Conservation (phyloP, 768 basidiomycete genomes). For the Tulasnella sp. region DNA sequence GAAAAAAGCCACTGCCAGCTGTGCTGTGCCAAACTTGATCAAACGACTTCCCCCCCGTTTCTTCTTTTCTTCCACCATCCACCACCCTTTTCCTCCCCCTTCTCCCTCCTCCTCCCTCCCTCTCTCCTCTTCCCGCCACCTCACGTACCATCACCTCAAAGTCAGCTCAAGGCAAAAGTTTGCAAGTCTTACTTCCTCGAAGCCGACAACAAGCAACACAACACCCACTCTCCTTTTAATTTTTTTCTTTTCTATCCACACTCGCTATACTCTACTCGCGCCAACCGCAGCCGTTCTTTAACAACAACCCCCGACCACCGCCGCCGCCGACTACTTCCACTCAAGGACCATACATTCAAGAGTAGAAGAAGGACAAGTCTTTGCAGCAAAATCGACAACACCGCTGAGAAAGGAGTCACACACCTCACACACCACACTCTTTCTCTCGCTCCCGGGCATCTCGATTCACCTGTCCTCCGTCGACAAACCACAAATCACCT, state of each 20-base stretch:
- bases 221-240: slow-evolving; percentile 1
- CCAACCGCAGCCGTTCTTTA: not conserved
- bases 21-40: slow-evolving; percentile 7
- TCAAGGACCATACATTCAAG: slow-evolving; percentile 5
- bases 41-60: slow-evolving; percentile 2
- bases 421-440: not conserved
- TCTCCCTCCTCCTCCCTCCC: not conserved
- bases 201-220: not conserved
- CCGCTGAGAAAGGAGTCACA: not conserved
- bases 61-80: not conserved
- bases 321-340: slow-evolving; percentile 4
- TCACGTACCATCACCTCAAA: not conserved
- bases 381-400: not conserved
- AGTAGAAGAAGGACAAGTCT: slow-evolving; percentile 9
- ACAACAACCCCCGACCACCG: not conserved
- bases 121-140: not conserved
- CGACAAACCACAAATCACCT: not conserved
- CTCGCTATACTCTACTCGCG: not conserved
- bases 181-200: not conserved
- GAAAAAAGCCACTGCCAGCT: slow-evolving; percentile 6
- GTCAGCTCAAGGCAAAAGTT: not conserved
- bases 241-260: not conserved
- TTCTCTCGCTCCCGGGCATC: not conserved
- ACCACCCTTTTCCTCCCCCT: not conserved
- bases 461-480: not conserved